Base-by-base conservation (phyloP, 2,329 filamentous ascomycete genomes). In the Colletotrichum orbiculare region DNA sequence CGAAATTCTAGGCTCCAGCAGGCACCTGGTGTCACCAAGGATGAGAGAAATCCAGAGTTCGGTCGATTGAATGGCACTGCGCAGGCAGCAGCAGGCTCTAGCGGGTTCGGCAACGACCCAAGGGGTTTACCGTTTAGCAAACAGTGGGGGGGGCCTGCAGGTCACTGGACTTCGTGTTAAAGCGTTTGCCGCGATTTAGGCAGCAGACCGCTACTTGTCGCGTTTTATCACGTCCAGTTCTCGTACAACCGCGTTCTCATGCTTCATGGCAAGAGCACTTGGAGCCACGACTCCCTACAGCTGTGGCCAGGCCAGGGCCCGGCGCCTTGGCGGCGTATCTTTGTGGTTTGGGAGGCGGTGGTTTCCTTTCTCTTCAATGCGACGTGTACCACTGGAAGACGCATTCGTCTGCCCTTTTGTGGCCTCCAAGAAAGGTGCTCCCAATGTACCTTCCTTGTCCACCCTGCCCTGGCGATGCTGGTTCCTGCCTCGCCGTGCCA, bases 151-250 rank as follows among this genome's bases (percentile, higher is more conserved):
- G 48, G n/a, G n/a, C 15, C 33, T 37, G 38, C 38, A 55, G 58
- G 50, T 66, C 66, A 66, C 63, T 54, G 45, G 66, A 67, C 62
- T 56, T 66, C 66, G 63, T 37, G 66, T 66, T 54, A 15, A 62
- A 33, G 25, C 15, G 17, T 39, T 39, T 48, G 38, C 54, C 48
- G 35, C 62, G 41, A 10, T 60, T 59, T 61, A 67, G 66, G 66
- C 66, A 68, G 60, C 54, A 67, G 9, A 39, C 57, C 54, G 61
- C 66, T 63, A 34, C 39, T 50, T 50, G 17, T 33, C 58, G 63
- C 35, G 63, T 63, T 41, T 50, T 25, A 38, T 13, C 34, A 12
- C 35, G 38, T 42, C 34, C 47, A 38, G 34, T 7, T n/a, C 17
- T 33, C 34, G 25, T 6, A 50, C 25, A 12, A 11, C 38, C 37